Percentiles rank a stretch among this genome's conserved stretches.
phyloP scores from a whole-genome alignment of 2,329 filamentous ascomycete genomes.

The Fusarium setosum region DNA sequence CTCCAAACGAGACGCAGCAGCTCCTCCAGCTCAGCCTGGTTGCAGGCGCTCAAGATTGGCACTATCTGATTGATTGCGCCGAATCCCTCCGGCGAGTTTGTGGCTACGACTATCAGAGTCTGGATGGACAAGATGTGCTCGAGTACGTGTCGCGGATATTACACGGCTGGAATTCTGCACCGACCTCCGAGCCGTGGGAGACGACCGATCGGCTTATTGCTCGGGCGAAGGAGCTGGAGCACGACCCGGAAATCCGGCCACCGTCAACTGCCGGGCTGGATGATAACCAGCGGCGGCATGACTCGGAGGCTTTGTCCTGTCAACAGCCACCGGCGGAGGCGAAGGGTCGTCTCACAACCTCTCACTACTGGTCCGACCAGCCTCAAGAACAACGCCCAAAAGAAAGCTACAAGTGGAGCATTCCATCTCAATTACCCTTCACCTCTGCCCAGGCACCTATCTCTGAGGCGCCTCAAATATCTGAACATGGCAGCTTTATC shows the following conservation, averaged over 20 bases:
- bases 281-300: slow-evolving; percentile 13
- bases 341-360: slow-evolving; percentile 29
- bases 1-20: slow-evolving; percentile 43
- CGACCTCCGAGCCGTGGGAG: slow-evolving; percentile 43
- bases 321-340: slow-evolving; percentile 12
- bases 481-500: not conserved
- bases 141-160: slow-evolving; percentile 45
- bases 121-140: slow-evolving; percentile 50
- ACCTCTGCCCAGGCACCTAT: slow-evolving; percentile 6
- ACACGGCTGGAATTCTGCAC: slow-evolving; percentile 11
- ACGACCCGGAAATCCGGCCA: slow-evolving; percentile 30
- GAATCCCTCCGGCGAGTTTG: slow-evolving; percentile 39
- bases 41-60: slow-evolving; percentile 49
- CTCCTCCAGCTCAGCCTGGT: slow-evolving; percentile 47
- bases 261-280: slow-evolving; percentile 14
- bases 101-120: slow-evolving; percentile 19
- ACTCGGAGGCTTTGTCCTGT: not conserved
- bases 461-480: slow-evolving; percentile 3
- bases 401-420: slow-evolving; percentile 27
- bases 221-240: slow-evolving; percentile 43
- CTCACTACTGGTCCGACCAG: slow-evolving; percentile 46
- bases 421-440: slow-evolving; percentile 5
- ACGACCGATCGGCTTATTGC: slow-evolving; percentile 51
- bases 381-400: slow-evolving; percentile 19
- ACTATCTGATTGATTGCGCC: slow-evolving; percentile 49